A percentile compares a stretch with the other conserved stretches of the same genome.
Conservation (phyloP, 2,329 filamentous ascomycete genomes). For the Seiridium unicorne region DNA sequence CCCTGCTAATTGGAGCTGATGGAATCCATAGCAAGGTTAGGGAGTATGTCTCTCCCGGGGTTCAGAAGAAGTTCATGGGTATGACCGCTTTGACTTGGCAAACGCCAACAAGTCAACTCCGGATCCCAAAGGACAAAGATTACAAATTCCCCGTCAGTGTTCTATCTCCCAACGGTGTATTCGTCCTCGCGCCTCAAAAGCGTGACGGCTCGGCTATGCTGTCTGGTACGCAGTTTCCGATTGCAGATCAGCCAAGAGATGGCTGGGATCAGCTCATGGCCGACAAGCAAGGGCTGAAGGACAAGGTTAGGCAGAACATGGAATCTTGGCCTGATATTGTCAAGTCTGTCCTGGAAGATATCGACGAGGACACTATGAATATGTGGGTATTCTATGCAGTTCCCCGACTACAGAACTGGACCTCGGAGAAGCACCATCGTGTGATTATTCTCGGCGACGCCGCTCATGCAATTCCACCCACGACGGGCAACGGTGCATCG, state of each 20-base stretch:
- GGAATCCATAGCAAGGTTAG: conserved; percentile 59
- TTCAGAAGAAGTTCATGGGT: conserved; percentile 49
- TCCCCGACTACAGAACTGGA: conserved; percentile 13
- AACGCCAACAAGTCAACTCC: conserved; percentile 13
- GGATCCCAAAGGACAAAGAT: conserved; percentile 9
- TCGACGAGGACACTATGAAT: conserved; percentile 15
- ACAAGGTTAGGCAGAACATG: conserved; percentile 3
- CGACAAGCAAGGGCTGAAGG: conserved; percentile 13
- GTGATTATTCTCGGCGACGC: conserved; percentile 17
- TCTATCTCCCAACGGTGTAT: conserved; percentile 12
- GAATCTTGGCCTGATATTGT: conserved; percentile 15
- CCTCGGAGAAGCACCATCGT: conserved; percentile 11
- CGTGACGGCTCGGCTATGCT: conserved; percentile 17
- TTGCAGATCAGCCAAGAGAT: conserved; percentile 12
- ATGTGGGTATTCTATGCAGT: conserved; percentile 17
- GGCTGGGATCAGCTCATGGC: conserved; percentile 14
- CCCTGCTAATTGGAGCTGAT: conserved; percentile 54
- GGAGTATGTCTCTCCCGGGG: conserved; percentile 45
- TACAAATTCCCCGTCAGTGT: conserved; percentile 2
- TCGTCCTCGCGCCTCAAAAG: conserved; percentile 17
- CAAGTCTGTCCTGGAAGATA: conserved; percentile 13
- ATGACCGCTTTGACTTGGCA: conserved; percentile 34
- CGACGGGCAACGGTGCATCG: conserved; percentile 17
- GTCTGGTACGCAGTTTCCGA: conserved; percentile 12
- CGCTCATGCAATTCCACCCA: conserved; percentile 19